Conservation (phyloP, 176 grass and related monocot species). For the Tuctoria greenei region DNA sequence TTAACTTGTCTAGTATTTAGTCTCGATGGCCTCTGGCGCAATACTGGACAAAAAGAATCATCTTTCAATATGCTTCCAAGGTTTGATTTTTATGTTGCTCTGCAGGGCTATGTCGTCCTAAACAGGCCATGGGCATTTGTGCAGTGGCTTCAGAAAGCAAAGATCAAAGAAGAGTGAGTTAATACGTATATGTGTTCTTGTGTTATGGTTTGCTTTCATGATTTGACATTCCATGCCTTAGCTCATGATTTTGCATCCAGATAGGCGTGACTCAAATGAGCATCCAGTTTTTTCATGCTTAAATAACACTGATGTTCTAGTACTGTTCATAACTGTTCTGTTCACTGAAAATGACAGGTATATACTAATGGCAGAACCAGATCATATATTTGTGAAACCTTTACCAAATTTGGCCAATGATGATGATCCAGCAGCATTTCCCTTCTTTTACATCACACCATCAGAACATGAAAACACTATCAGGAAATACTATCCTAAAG, state of each 20-base stretch:
- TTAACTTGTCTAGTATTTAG: not conserved
- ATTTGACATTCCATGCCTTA: not conserved
- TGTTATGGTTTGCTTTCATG: not conserved
- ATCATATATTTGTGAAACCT: conserved; percentile 91
- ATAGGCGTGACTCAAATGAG: conserved; percentile 18
- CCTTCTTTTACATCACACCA: conserved; percentile 93
- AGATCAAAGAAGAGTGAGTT: conserved; percentile 89
- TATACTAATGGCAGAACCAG: conserved; percentile 98
- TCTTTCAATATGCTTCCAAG: not conserved
- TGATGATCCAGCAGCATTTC: conserved; percentile 70
- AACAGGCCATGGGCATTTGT: conserved; percentile 98
- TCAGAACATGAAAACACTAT: conserved; percentile 68
- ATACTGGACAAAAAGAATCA: not conserved
- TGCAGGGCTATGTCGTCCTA: conserved; percentile 89
- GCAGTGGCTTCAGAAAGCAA: conserved; percentile 89
- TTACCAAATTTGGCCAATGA: conserved; percentile 76
- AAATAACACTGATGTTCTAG: not conserved
- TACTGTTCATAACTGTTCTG: not conserved
- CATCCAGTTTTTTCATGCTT: not conserved
- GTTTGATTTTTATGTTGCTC: conserved; percentile 15
- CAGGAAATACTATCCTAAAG: conserved; percentile 88
- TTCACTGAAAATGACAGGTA: conserved; percentile 58
- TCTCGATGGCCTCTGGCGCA: not conserved
- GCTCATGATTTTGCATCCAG: not conserved
- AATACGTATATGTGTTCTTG: not conserved